These are phyloP conservation scores for Thermothelomyces thermophilus DNA, from an alignment of 2,329 filamentous ascomycete genomes.

Conservation along the genomic window DNA sequence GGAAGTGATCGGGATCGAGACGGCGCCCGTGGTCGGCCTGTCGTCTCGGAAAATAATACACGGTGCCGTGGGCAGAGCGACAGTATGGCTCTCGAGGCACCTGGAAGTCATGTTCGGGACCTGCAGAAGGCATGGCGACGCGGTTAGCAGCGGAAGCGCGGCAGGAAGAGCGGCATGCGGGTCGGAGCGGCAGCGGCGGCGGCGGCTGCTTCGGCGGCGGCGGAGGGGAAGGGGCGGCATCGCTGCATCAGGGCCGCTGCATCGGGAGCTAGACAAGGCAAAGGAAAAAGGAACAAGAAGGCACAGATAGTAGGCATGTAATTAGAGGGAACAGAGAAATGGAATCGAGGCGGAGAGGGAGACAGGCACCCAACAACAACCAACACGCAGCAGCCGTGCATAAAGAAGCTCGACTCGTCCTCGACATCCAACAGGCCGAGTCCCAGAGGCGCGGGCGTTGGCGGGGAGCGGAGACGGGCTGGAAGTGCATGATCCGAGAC, in stretches of 20 bases:
- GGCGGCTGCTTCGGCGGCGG: no score
- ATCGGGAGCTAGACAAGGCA: background rate
- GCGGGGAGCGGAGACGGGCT: constrained; percentile 16
- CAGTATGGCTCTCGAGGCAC: constrained; percentile 21
- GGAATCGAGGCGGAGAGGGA: background rate
- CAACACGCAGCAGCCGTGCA: constrained; percentile 25
- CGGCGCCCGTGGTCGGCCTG: constrained; percentile 22
- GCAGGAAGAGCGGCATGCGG: constrained; percentile 12
- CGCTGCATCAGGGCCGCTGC: background rate
- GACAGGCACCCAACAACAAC: no score
- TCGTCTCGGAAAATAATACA: constrained; percentile 26
- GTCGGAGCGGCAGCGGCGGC: background rate
- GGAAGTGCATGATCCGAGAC: constrained; percentile 20
- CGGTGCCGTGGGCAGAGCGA: constrained; percentile 22
- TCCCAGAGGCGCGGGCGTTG: constrained; percentile 13
- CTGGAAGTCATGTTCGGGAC: constrained; percentile 24
- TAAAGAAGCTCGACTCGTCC: constrained; percentile 17
- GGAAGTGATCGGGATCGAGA: constrained; percentile 27
- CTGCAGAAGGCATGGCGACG: constrained; percentile 20
- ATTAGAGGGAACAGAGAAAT: background rate
- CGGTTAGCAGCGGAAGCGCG: constrained; percentile 18
- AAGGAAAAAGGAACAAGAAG: background rate
- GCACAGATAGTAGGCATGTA: background rate
- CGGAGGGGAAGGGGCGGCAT: constrained; percentile 4
- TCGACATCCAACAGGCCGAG: constrained; percentile 16